Percentiles rank a stretch among this genome's conserved stretches.
These are phyloP conservation scores for Quercus tomentella DNA, from an alignment of 331 rosid genomes.

Conservation along the genomic window DNA sequence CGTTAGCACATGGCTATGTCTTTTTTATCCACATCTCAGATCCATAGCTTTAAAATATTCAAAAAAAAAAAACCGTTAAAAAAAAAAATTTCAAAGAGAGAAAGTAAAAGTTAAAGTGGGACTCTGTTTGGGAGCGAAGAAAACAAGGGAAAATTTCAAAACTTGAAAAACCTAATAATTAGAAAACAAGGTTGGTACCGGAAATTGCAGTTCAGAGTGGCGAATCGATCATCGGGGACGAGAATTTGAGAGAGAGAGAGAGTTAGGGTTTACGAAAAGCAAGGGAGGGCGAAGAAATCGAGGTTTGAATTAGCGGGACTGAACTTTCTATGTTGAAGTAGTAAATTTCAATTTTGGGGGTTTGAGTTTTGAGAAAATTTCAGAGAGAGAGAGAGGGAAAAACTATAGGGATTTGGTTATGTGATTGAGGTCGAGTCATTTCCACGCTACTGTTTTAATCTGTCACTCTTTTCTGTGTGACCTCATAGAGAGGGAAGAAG, in stretches of 20 bases:
- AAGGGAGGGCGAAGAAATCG: slow-evolving; percentile 43
- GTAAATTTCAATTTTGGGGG: too few species aligned
- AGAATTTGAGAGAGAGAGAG: slow-evolving; percentile 14
- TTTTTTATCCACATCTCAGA: slow-evolving; percentile 28
- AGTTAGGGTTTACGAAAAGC: slow-evolving; percentile 25
- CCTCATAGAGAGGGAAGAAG: neutral
- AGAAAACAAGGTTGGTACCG: slow-evolving; percentile 25
- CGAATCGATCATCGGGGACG: slow-evolving; percentile 10
- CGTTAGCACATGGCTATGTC: slow-evolving; percentile 39
- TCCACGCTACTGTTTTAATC: slow-evolving; percentile 27
- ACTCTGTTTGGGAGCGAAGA: slow-evolving; percentile 7
- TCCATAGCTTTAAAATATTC: slow-evolving; percentile 28
- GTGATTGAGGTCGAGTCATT: slow-evolving; percentile 29
- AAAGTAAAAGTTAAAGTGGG: neutral
- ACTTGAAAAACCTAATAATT: neutral
- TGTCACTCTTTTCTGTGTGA: too few species aligned
- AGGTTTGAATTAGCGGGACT: slow-evolving; percentile 19
- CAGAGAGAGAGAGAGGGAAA: neutral
- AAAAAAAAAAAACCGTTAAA: neutral
- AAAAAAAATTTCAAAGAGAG: neutral
- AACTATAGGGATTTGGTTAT: neutral
- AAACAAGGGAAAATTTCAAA: neutral
- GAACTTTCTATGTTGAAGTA: neutral
- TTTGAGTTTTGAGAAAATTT: neutral
- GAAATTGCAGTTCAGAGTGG: slow-evolving; percentile 2